Conservation (phyloP, 129 eudicot genomes). For the Dittrichia graveolens region DNA sequence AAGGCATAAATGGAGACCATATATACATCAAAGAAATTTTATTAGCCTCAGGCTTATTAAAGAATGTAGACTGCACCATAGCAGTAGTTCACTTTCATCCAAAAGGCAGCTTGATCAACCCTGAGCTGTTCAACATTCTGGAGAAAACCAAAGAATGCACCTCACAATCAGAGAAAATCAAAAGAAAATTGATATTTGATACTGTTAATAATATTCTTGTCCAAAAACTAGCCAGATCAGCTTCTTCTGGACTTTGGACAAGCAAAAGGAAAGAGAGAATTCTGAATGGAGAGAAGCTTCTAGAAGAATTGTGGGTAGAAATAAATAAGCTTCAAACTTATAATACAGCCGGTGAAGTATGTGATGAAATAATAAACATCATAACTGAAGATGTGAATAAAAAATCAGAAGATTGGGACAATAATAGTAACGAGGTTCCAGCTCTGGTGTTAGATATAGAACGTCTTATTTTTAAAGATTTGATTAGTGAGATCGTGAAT, state of each 20-base stretch:
- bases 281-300: constrained; percentile 45
- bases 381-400: constrained; percentile 54
- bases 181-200: constrained; percentile 71
- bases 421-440: constrained; percentile 52
- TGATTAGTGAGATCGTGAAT: constrained; percentile 64
- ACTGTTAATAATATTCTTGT: constrained; percentile 61
- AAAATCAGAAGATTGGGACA: constrained; percentile 58
- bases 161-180: constrained; percentile 47
- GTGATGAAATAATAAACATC: constrained; percentile 52
- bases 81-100: constrained; percentile 46
- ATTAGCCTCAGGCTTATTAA: constrained; percentile 56
- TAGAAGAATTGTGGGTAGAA: constrained; percentile 59
- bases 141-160: constrained; percentile 56
- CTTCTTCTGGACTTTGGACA: constrained; percentile 38
- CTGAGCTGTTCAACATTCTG: constrained; percentile 64
- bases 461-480: constrained; percentile 82
- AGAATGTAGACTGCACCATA: constrained; percentile 38
- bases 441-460: constrained; percentile 82
- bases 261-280: constrained; percentile 25
- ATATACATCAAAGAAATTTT: constrained; percentile 61
- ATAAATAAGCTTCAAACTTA: constrained; percentile 46
- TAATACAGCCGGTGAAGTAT: constrained; percentile 27
- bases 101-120: constrained; percentile 57
- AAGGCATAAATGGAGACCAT: constrained; percentile 45
- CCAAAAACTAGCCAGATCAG: constrained; percentile 42